Percentiles rank a stretch among this genome's conserved stretches.
Evolutionary conservation across 148 eudicot species (phyloP).

Genomic region (Drosera capensis): DNA sequence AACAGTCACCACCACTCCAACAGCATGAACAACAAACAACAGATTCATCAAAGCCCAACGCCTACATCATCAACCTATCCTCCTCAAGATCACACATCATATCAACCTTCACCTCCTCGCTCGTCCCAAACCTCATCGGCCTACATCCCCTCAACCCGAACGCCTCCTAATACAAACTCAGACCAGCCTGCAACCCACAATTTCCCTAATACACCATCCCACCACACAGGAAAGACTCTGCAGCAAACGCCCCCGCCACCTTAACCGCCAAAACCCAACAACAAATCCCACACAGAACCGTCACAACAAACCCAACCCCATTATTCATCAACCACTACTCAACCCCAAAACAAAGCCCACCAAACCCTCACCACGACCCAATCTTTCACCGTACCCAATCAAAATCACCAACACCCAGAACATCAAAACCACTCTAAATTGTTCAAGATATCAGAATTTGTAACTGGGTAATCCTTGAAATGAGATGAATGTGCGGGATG

Average conservation of each 20-base stretch:
- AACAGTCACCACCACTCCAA: conserved; percentile 25
- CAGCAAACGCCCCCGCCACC: conserved; percentile 47
- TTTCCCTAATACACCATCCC: conserved; percentile 63
- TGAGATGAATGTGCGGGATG: conserved; percentile 39
- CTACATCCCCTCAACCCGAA: conserved; percentile 62
- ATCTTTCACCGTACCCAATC: conserved; percentile 27
- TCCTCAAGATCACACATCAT: conserved; percentile 69
- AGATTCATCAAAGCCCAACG: conserved; percentile 58
- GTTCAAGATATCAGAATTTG: conserved; percentile 41
- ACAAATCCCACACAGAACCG: conserved; percentile 24
- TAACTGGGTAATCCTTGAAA: conserved; percentile 34
- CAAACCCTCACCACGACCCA: conserved; percentile 33
- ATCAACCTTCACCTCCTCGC: conserved; percentile 33
- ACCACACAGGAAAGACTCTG: conserved; percentile 48
- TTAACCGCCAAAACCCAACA: conserved; percentile 50
- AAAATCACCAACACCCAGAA: conserved; percentile 62
- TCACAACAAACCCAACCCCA: conserved; percentile 37
- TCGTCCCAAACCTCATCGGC: conserved; percentile 14
- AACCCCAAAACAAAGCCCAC: conserved; percentile 35
- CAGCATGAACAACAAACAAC: conserved; percentile 54
- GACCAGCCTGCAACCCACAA: conserved; percentile 70
- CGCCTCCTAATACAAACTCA: conserved; percentile 42
- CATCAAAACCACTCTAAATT: conserved; percentile 34
- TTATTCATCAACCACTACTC: conserved; percentile 39
- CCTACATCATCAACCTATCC: conserved; percentile 51